phyloP scores from a whole-genome alignment of 306 rosid genomes.

The Leucaena leucocephala region DNA sequence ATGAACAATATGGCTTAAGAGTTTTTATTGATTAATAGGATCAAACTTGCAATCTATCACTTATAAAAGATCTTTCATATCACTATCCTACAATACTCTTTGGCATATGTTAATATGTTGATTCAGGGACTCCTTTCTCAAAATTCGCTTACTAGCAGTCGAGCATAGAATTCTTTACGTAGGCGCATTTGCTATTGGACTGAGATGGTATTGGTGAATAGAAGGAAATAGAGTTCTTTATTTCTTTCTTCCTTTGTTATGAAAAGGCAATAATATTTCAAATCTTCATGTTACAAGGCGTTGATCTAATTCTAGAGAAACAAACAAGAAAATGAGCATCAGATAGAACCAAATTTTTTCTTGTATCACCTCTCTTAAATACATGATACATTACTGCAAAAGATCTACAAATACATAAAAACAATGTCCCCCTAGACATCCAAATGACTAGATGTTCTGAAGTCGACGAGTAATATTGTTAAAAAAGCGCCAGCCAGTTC shows the following conservation, averaged over 20 bases:
- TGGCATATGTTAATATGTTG: neutral
- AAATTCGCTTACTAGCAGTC: no score
- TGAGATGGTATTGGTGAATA: no score
- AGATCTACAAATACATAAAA: neutral
- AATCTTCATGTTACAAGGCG: neutral
- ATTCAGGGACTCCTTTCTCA: neutral
- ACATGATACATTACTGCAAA: neutral
- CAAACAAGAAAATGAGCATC: neutral
- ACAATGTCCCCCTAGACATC: neutral
- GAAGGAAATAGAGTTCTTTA: no score
- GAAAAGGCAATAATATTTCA: neutral
- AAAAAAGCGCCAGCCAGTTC: conserved; percentile 4
- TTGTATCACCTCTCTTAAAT: neutral
- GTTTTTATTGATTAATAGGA: neutral
- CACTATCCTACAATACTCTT: no score
- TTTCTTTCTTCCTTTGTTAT: neutral
- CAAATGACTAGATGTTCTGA: neutral
- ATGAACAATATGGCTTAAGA: neutral
- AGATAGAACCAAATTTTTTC: neutral
- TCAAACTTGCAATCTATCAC: no score
- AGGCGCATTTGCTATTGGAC: no score
- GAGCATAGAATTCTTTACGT: no score
- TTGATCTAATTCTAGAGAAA: neutral
- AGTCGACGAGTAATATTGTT: neutral
- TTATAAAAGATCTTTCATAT: no score